A percentile compares a stretch with the other conserved stretches of the same genome.
phyloP scores from a whole-genome alignment of 2,329 filamentous ascomycete genomes.

The Aspergillus japonicus region DNA sequence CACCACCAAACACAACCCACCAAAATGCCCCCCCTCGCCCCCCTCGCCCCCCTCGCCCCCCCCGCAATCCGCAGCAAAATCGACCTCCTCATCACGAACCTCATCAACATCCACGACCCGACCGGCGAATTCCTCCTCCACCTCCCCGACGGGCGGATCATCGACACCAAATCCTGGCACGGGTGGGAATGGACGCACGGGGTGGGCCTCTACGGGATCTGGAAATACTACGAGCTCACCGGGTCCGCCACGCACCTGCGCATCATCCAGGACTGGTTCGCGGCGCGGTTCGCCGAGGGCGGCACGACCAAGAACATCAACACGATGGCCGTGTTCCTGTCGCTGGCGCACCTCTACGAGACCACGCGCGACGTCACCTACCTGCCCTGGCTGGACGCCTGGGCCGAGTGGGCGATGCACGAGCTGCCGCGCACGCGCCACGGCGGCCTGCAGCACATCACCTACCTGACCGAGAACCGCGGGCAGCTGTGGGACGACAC shows the following conservation, averaged over 20 bases:
- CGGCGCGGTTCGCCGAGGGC: conserved; percentile 64
- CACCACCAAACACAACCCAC: background rate
- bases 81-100: conserved; percentile 66
- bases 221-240: conserved; percentile 76
- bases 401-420: conserved; percentile 81
- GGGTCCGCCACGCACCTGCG: conserved; percentile 59
- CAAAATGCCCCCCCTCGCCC: conserved; percentile 22
- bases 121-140: conserved; percentile 72
- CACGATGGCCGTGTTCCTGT: conserved; percentile 77
- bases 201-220: conserved; percentile 76
- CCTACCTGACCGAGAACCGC: conserved; percentile 68
- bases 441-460: conserved; percentile 73
- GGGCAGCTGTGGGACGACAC: conserved; percentile 83
- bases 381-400: conserved; percentile 73
- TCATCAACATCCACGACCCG: conserved; percentile 74
- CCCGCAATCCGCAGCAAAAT: conserved; percentile 56
- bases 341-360: conserved; percentile 75
- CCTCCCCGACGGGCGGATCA: conserved; percentile 69
- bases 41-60: conserved; percentile 20
- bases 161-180: conserved; percentile 78
- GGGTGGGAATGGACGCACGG: conserved; percentile 80
- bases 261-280: conserved; percentile 74
- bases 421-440: conserved; percentile 70
- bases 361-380: conserved; percentile 67
- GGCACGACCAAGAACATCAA: conserved; percentile 83